A percentile compares a stretch with the other conserved stretches of the same genome.
phyloP scores from a whole-genome alignment of 2,329 filamentous ascomycete species.

The Paraphoma sp. region DNA sequence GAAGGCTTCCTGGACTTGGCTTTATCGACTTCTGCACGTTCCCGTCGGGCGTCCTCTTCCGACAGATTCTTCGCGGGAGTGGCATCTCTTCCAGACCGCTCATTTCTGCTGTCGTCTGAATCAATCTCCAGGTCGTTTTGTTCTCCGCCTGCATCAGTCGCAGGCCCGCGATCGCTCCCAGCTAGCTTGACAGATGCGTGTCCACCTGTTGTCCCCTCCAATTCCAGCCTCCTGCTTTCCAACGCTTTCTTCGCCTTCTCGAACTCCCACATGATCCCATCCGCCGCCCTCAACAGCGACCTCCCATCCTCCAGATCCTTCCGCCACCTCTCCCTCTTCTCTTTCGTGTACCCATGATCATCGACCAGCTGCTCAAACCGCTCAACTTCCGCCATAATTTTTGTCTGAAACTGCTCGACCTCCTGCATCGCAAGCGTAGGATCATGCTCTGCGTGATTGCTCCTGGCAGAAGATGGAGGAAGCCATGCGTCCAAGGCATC shows the following conservation, averaged over 20 bases:
- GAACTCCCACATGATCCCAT: constrained; percentile 20
- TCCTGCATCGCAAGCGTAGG: constrained; percentile 26
- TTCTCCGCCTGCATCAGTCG: neutral
- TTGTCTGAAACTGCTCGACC: constrained; percentile 20
- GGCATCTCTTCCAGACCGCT: too few relatives aligned
- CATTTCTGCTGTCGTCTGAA: too few relatives aligned
- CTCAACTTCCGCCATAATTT: constrained; percentile 22
- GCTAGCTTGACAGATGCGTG: too few relatives aligned
- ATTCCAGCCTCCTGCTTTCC: neutral
- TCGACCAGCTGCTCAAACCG: constrained; percentile 22
- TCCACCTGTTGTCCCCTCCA: neutral
- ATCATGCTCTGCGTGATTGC: constrained; percentile 12
- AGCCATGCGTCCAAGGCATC: constrained; percentile 17
- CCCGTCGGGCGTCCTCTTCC: too few relatives aligned
- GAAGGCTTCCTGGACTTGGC: neutral
- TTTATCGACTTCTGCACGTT: neutral
- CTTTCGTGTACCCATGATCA: constrained; percentile 4
- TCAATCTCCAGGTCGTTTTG: neutral
- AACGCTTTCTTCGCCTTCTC: constrained; percentile 14
- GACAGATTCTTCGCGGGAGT: too few relatives aligned
- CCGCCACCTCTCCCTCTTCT: constrained; percentile 22
- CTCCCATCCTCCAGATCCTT: constrained; percentile 31
- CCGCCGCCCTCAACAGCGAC: constrained; percentile 23
- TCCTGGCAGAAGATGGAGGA: constrained; percentile 1
- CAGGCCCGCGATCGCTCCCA: neutral